Evolutionary conservation across 73 alveolate species (phyloP).

Genomic region (Blepharisma japonicum): DNA sequence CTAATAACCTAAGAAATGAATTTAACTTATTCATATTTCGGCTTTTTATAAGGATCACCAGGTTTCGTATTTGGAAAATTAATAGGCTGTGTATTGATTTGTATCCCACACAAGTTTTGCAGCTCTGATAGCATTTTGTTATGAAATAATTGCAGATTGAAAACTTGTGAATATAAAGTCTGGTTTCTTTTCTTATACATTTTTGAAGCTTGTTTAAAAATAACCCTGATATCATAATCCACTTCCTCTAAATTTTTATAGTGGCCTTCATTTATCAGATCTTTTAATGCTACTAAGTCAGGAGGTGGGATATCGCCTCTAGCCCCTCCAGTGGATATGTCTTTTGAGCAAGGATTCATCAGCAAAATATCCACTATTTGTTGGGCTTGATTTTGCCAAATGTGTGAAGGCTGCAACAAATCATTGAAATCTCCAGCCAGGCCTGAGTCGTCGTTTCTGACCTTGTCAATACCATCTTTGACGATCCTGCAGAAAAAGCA

Average conservation of each 20-base stretch:
- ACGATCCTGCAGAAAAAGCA: slow-evolving; percentile 32
- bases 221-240: neutral
- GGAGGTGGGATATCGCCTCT: neutral
- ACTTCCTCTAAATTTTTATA: slow-evolving; percentile 17
- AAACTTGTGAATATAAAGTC: slow-evolving; percentile 24
- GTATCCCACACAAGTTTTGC: slow-evolving; percentile 28
- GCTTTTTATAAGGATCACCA: neutral
- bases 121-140: slow-evolving; percentile 30
- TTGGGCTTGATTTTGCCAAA: slow-evolving; percentile 4
- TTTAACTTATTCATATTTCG: too few species aligned
- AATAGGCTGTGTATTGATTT: slow-evolving; percentile 27
- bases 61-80: neutral
- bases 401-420: slow-evolving; percentile 1
- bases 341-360: slow-evolving; percentile 15
- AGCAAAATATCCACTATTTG: slow-evolving; percentile 20
- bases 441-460: neutral
- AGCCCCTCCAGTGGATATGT: slow-evolving; percentile 13
- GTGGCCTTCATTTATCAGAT: slow-evolving; percentile 12
- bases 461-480: slow-evolving; percentile 20
- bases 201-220: slow-evolving; percentile 4
- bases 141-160: slow-evolving; percentile 27
- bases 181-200: slow-evolving; percentile 30
- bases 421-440: slow-evolving; percentile 9
- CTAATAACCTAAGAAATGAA: too few species aligned
- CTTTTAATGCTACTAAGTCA: slow-evolving; percentile 21